Conservation (phyloP, 2,329 filamentous ascomycete genomes). For the Diatrype stigma region DNA sequence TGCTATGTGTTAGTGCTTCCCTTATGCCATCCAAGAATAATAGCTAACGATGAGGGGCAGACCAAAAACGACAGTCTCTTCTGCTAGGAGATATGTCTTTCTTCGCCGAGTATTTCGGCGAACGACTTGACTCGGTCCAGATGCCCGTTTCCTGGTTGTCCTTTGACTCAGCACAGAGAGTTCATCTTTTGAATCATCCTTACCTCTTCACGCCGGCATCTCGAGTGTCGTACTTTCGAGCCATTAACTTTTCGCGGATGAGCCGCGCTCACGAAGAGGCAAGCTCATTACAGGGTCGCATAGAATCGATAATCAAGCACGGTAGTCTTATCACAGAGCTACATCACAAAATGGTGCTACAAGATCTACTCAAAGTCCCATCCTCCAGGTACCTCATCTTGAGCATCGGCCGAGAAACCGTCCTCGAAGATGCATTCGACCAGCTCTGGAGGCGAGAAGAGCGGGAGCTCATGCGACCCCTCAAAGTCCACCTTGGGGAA, state of each 20-base stretch:
- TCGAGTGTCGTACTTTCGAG: slow-evolving; percentile 78
- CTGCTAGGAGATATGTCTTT: slow-evolving; percentile 68
- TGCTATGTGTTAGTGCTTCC: slow-evolving; percentile 59
- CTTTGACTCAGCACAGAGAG: slow-evolving; percentile 55
- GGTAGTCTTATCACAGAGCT: slow-evolving; percentile 52
- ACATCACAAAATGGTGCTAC: slow-evolving; percentile 57
- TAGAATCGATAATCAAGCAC: slow-evolving; percentile 51
- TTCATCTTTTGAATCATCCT: slow-evolving; percentile 75
- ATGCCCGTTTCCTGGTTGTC: slow-evolving; percentile 70
- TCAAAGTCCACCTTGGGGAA: slow-evolving; percentile 85
- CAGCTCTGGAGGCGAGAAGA: slow-evolving; percentile 85
- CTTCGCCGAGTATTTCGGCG: slow-evolving; percentile 69
- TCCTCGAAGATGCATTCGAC: slow-evolving; percentile 73
- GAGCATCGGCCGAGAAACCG: slow-evolving; percentile 61
- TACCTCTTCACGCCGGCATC: slow-evolving; percentile 73
- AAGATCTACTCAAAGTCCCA: slow-evolving; percentile 60
- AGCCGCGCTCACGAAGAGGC: slow-evolving; percentile 71
- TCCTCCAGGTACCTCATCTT: slow-evolving; percentile 69
- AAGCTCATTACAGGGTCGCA: slow-evolving; percentile 51
- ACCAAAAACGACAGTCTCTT: slow-evolving; percentile 59
- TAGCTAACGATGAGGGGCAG: slow-evolving; percentile 33
- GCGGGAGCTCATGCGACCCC: slow-evolving; percentile 74
- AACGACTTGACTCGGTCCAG: slow-evolving; percentile 69
- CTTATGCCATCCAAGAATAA: slow-evolving; percentile 2
- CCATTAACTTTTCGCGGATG: slow-evolving; percentile 86